Evolutionary conservation across 2,329 filamentous ascomycete genomes (phyloP).

Genomic region (Microdochium paspali): DNA sequence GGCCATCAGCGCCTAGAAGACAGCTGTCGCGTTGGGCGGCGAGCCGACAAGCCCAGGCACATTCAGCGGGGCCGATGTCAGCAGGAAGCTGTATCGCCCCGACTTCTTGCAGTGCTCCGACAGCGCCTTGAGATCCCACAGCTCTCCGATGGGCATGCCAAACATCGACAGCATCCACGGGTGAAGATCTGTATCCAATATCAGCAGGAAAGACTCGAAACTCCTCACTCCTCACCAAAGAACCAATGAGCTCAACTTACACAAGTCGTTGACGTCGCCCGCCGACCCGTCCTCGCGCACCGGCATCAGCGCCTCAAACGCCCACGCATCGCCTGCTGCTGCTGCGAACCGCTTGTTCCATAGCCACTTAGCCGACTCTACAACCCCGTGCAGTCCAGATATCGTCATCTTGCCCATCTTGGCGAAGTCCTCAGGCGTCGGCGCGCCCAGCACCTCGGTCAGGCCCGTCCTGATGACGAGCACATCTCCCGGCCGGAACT

Average conservation of each 20-base stretch:
- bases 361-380: slow-evolving; percentile 53
- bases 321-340: slow-evolving; percentile 52
- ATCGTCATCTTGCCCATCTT: slow-evolving; percentile 19
- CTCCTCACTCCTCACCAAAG: no score
- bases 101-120: slow-evolving; percentile 41
- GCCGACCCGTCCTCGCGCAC: slow-evolving; percentile 28
- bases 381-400: slow-evolving; percentile 31
- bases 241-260: slow-evolving; percentile 25
- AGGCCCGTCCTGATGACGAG: slow-evolving; percentile 56
- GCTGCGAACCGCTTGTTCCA: slow-evolving; percentile 61
- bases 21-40: slow-evolving; percentile 37
- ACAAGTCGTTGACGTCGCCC: slow-evolving; percentile 21
- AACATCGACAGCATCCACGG: slow-evolving; percentile 38
- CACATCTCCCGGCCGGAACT: slow-evolving; percentile 58
- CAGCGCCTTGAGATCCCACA: slow-evolving; percentile 45
- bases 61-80: slow-evolving; percentile 51
- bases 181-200: slow-evolving; percentile 29
- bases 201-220: no score
- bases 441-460: slow-evolving; percentile 45
- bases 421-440: slow-evolving; percentile 22
- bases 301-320: slow-evolving; percentile 56
- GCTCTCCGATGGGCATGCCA: slow-evolving; percentile 44
- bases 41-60: slow-evolving; percentile 40
- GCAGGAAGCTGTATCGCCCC: slow-evolving; percentile 49
- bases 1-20: slow-evolving; percentile 21